Evolutionary conservation across 306 rosid species (phyloP), one percentile per base, ranked within the genome.

Genomic region (Begonia peltatifolia): DNA sequence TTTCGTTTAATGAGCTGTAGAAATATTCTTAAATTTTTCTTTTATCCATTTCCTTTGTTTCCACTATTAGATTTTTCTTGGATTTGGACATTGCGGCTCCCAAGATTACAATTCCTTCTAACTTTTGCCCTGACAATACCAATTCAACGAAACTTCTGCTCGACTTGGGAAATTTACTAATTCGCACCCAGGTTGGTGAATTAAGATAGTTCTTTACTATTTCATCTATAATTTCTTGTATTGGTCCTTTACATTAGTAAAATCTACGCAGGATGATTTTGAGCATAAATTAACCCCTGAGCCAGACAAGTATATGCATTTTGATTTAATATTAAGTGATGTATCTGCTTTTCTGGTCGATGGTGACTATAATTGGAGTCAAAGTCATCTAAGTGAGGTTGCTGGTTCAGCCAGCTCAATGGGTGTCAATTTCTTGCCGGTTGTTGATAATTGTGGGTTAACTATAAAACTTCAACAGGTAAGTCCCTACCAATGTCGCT

Each of bases 11-110:
- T 44, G 12, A 44, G 14, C 12, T 6, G 48, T 44, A 44, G 48
- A 44, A 44, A 43, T 43, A 43, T 38, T 49, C 50, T 15, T 41
- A 47, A 47, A 17, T 49, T 30, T 30, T 30, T 30, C 8, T 5
- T 30, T 30, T 5, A 18, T 61, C 11, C 53, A 10, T 60, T 10
- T 61, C 55, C 41, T 64, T 59, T 53, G 51, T 63, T 14, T 63
- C 66, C 41, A 63, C 50, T 76, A 56, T 52, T 71, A 90, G 99
- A 84, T 90, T 90, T 83, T 68, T 84, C 66, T 58, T 90, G 78
- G 84, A 90, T 75, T 75, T 90, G 75, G 95, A 90, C 63, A 90
- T 90, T 65, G 99, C 99, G 12, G 99, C 99, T 65, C 99, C 99
- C 43, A 90, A 90, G 77, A 83, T 90, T 66, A 83, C 92, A 47